Base-by-base conservation (phyloP, 495 filamentous ascomycete species). In the Penicillium roqueforti region DNA sequence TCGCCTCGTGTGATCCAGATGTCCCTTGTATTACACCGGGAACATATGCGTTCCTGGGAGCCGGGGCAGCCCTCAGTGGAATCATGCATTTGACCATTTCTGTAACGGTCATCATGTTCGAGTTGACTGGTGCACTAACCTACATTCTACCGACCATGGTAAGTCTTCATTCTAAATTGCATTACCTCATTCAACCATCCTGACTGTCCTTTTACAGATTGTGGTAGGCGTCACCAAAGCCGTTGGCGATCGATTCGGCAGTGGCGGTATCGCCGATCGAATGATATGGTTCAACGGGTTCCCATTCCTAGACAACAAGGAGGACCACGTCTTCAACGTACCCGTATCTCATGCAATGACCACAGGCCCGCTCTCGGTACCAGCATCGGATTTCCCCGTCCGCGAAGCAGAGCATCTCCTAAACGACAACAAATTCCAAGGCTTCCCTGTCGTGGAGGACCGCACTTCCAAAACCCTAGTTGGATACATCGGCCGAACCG, bases 211-310 rank as follows among this genome's bases (percentile, higher is more conserved):
- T 34, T 3, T 37, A 11, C 13, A 82, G 79, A 97, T 98, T 58
- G 93, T 98, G 9, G 93, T 97, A 19, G 93, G 93, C 23, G 87
- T 97, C 39, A 97, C 95, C 51, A 98, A 98, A 76, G 89, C 91
- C 9, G 87, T 98, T 55, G 83, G 89, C 44, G 89, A 95, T 52
- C 80, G 91, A 16, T 95, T 95, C 64, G 89, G 91, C 22, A 96
- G 95, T 62, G 93, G 95, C 4, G 93, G 93, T 28, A 97, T 98
- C 51, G 93, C 93, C 11, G 93, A 98, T 69, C 86, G 93, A 55
- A 95, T 96, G 89, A 98, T 98, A 56, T 97, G 91, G 92, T 96
- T 97, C 77, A 98, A 89, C 63, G 93, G 93, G 16, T 97, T 97
- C 64, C 93, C 93, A 0, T 97, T 95, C 76, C 80, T 98, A 4